Percentiles rank a stretch among this genome's conserved stretches.
Conservation (phyloP, 1,139 yeast species). For the Blastobotrys indianensis region DNA sequence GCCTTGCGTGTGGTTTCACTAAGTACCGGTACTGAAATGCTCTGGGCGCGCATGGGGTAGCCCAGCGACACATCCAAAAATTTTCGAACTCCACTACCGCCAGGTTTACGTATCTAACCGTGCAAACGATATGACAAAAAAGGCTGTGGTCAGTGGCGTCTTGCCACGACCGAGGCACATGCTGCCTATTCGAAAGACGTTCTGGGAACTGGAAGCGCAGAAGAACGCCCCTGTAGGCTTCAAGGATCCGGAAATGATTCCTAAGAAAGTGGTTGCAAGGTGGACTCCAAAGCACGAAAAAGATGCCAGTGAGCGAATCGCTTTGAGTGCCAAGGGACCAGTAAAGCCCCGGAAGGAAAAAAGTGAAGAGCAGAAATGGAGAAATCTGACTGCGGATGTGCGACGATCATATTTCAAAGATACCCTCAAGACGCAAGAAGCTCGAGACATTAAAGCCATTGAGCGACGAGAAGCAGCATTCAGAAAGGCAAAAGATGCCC, state of each 20-base stretch:
- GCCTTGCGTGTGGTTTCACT: no score
- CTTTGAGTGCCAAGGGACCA: constrained; percentile 43
- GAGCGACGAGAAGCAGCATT: constrained; percentile 26
- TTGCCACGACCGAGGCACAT: constrained; percentile 71
- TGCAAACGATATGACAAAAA: constrained; percentile 1
- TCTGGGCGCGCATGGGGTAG: no score
- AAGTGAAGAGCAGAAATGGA: constrained; percentile 49
- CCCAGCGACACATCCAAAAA: neutral
- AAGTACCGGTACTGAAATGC: no score
- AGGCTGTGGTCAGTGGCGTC: constrained; percentile 50
- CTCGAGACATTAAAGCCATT: constrained; percentile 39
- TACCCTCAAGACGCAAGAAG: constrained; percentile 58
- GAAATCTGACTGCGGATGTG: constrained; percentile 53
- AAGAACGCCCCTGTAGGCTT: constrained; percentile 57
- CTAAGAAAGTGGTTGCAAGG: constrained; percentile 55
- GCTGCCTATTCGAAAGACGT: constrained; percentile 45
- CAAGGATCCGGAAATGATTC: constrained; percentile 69
- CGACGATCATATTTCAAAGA: constrained; percentile 68
- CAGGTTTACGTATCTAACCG: neutral
- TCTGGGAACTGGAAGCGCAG: constrained; percentile 34
- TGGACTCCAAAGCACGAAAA: constrained; percentile 47
- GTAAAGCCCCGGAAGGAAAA: constrained; percentile 31
- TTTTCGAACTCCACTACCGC: neutral
- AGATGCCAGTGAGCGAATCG: constrained; percentile 54
- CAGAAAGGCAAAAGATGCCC: constrained; percentile 32